These are phyloP conservation scores for Cladosporium sp. DNA, from an alignment of 2,329 filamentous ascomycete genomes.

Conservation along the genomic window DNA sequence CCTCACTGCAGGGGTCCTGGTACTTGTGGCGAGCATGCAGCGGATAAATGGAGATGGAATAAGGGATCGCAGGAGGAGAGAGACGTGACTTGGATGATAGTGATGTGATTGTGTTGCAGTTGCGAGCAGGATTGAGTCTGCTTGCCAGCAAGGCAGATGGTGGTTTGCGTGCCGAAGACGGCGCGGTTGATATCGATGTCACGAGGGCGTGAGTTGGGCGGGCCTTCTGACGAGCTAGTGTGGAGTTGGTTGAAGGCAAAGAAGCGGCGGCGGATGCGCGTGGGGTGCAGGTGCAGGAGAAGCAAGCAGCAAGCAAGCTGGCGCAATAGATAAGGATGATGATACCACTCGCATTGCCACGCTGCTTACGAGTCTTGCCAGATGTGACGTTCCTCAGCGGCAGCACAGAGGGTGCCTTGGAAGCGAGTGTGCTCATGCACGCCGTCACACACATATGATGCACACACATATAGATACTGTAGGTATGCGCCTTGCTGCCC, in stretches of 20 bases:
- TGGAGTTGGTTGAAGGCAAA: background rate
- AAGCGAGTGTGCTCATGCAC: background rate
- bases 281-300: background rate
- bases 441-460: background rate
- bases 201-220: background rate
- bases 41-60: background rate
- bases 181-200: background rate
- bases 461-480: too few species aligned
- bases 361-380: too few species aligned
- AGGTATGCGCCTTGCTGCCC: background rate
- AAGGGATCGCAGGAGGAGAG: background rate
- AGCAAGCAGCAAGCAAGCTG: background rate
- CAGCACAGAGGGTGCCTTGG: background rate
- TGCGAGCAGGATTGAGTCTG: background rate
- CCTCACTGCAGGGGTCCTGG: background rate
- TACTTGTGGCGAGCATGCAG: background rate
- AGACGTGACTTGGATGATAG: background rate
- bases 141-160: background rate
- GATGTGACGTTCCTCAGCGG: too few species aligned
- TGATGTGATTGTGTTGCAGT: background rate
- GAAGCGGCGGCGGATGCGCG: background rate
- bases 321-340: conserved; percentile 10
- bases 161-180: background rate
- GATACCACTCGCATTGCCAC: background rate
- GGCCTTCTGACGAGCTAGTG: conserved; percentile 8